These are phyloP conservation scores for Aureobasidium vineae DNA, from an alignment of 2,329 filamentous ascomycete species.

Conservation along the genomic window DNA sequence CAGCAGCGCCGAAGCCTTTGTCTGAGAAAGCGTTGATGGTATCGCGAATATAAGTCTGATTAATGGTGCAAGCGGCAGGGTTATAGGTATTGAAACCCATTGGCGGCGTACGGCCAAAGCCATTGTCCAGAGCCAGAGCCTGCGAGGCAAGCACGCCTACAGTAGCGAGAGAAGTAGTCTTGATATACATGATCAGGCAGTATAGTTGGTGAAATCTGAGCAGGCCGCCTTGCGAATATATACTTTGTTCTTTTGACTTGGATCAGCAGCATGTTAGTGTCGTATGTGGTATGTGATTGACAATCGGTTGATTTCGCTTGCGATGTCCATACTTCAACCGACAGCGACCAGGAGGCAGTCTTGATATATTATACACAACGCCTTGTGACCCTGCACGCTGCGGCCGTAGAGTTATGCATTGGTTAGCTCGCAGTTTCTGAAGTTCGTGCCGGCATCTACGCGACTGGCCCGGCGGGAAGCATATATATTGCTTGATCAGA, in stretches of 20 bases:
- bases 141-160: neutral
- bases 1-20: constrained; percentile 37
- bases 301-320: neutral
- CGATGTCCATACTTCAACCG: neutral
- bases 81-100: constrained; percentile 36
- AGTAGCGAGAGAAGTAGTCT: constrained; percentile 2
- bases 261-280: neutral
- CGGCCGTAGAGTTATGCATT: neutral
- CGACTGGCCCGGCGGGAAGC: neutral
- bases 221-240: neutral
- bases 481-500: neutral
- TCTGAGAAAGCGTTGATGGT: constrained; percentile 31
- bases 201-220: neutral
- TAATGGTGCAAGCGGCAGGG: constrained; percentile 32
- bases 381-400: neutral
- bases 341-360: neutral
- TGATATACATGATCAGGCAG: neutral
- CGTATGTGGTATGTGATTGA: neutral
- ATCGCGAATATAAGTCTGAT: constrained; percentile 29
- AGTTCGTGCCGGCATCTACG: neutral
- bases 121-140: constrained; percentile 32
- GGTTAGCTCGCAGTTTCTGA: neutral
- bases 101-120: constrained; percentile 34
- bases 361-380: neutral
- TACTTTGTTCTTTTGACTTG: neutral